Evolutionary conservation across 164 flowering plant species (phyloP), one percentile per base, ranked within the genome.

Genomic region (Vitis amurensis): DNA sequence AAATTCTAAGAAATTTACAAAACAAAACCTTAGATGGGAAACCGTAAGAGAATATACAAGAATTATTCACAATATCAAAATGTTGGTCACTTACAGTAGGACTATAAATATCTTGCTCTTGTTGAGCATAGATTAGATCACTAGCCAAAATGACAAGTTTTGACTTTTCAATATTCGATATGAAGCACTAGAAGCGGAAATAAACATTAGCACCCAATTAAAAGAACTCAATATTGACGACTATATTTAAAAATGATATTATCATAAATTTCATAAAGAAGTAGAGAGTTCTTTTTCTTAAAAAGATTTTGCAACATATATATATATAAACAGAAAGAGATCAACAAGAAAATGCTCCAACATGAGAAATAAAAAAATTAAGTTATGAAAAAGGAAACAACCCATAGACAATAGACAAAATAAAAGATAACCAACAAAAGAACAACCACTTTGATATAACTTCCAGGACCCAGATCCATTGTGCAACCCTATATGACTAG

Each of bases 141-240:
- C 99, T 98, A 37, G 97, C 1, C 87, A 96, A 80, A 79, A 96
- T 88, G 61, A 93, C 98, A 73, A 98, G 99, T 78, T 96, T 96
- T 55, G 85, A 83, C 78, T 87, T 91, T 72, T 96, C 98, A 58
- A 96, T 85, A 67, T 93, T 97, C 93, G 90, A 19, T 65, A 83
- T 64, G 62, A 73, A 59, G 58, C 31, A 80, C 17, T 12, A 44
- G 15, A 61, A 58, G 27, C 31, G 29, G 55, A 59, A 63, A 55
- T 23, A 65, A 68, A 9, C 9, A 14, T 13, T 44, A 14, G 64
- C 17, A 9, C 56, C 6, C 48, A 62, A 55, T 64, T n/a, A 51
- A 50, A 44, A 17, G 55, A 48, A 30, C 13, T 9, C 4, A 30
- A 2, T 8, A 61, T 61, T 31, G 31, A 61, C 16, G 37, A 61